phyloP scores from a whole-genome alignment of 2,329 filamentous ascomycete species.

The Colletotrichum horii region DNA sequence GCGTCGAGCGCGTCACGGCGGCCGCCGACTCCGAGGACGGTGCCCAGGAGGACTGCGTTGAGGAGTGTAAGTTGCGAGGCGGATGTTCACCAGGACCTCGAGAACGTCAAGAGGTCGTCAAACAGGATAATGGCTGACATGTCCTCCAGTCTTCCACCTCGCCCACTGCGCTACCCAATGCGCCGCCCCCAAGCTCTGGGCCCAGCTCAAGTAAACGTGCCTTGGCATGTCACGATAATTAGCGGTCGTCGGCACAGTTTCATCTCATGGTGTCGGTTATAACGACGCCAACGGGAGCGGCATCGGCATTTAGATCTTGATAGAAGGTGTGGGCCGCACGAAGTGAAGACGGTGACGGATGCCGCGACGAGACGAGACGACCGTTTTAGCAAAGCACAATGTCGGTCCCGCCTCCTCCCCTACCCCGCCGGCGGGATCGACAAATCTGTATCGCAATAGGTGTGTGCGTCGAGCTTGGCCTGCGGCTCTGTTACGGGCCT shows the following conservation, averaged over 20 bases:
- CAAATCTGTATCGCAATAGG: conserved; percentile 8
- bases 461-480: background rate
- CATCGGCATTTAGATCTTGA: background rate
- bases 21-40: conserved; percentile 70
- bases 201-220: conserved; percentile 79
- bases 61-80: conserved; percentile 82
- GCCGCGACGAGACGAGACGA: conserved; percentile 1
- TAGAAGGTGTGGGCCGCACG: background rate
- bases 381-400: background rate
- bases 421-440: background rate
- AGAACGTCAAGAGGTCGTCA: background rate
- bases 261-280: background rate
- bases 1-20: conserved; percentile 87
- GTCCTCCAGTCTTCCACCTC: conserved; percentile 90
- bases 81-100: too few relatives aligned
- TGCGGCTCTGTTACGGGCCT: background rate
- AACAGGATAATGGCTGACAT: background rate
- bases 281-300: background rate
- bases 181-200: conserved; percentile 95
- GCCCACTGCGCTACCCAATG: conserved; percentile 93
- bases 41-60: conserved; percentile 92
- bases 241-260: background rate
- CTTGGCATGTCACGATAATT: background rate
- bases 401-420: background rate
- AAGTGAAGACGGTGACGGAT: background rate